phyloP scores from a whole-genome alignment of 108 stramenopile species.

The Cyclotella sp. region DNA sequence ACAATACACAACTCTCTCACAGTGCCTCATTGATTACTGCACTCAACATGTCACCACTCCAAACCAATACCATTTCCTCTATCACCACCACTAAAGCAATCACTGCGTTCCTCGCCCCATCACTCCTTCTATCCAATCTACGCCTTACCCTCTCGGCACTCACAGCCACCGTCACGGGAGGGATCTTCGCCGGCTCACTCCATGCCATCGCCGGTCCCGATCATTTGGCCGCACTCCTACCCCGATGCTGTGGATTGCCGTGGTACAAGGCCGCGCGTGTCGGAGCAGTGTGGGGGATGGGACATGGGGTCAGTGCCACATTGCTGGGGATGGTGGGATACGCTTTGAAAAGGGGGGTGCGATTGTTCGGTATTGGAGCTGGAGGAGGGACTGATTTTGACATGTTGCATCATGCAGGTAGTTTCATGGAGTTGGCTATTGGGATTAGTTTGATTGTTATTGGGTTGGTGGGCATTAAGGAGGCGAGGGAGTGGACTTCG shows the following conservation, averaged over 20 bases:
- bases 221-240: constrained; percentile 94
- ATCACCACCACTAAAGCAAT: neutral
- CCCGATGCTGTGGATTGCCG: constrained; percentile 88
- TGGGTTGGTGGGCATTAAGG: constrained; percentile 92
- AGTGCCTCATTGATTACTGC: neutral
- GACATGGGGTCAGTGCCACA: constrained; percentile 93
- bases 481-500: constrained; percentile 65
- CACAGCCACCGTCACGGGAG: constrained; percentile 77
- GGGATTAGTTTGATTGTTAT: constrained; percentile 91
- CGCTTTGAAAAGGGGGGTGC: constrained; percentile 70
- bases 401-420: constrained; percentile 52
- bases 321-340: constrained; percentile 86
- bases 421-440: constrained; percentile 87
- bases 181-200: constrained; percentile 89
- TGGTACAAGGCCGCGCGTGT: constrained; percentile 89
- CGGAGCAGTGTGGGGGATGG: constrained; percentile 95
- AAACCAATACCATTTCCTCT: neutral
- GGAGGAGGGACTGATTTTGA: constrained; percentile 13
- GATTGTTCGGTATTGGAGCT: constrained; percentile 26
- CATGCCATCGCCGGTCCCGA: constrained; percentile 98
- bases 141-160: constrained; percentile 47
- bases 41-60: constrained; percentile 7
- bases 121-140: constrained; percentile 2
- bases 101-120: neutral
- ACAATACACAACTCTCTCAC: neutral